Percentiles rank a stretch among this genome's conserved stretches.
phyloP scores from a whole-genome alignment of 2,329 filamentous ascomycete species.

The Colletotrichum cordylinicola region DNA sequence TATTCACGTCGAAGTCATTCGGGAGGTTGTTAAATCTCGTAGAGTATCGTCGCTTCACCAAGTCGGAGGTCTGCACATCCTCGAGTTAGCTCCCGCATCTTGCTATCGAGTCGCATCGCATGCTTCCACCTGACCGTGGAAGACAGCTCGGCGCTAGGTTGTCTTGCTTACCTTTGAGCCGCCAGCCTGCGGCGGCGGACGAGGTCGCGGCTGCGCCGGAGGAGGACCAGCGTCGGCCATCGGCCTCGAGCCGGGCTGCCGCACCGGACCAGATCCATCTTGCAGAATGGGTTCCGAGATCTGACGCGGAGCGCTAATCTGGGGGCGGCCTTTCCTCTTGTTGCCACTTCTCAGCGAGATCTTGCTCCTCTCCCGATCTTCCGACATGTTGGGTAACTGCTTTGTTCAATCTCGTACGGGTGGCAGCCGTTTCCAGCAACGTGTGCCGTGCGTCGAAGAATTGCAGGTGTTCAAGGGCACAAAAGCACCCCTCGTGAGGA shows the following conservation, averaged over 20 bases:
- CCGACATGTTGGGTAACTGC: slow-evolving; percentile 55
- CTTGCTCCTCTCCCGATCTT: slow-evolving; percentile 58
- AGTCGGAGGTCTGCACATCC: slow-evolving; percentile 67
- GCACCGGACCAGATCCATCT: slow-evolving; percentile 34
- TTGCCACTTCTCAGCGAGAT: slow-evolving; percentile 66
- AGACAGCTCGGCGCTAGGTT: background rate
- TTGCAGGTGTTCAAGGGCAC: background rate
- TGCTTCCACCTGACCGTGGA: background rate
- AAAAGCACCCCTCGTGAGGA: background rate
- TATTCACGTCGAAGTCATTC: slow-evolving; percentile 70
- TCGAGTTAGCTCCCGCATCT: background rate
- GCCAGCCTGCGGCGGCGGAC: slow-evolving; percentile 55
- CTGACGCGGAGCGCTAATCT: slow-evolving; percentile 67
- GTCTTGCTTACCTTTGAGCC: slow-evolving; percentile 55
- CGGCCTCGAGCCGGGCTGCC: slow-evolving; percentile 27
- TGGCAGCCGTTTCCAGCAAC: background rate
- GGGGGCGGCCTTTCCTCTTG: slow-evolving; percentile 66
- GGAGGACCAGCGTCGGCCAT: slow-evolving; percentile 17
- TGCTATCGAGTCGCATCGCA: background rate
- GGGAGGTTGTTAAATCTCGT: slow-evolving; percentile 85
- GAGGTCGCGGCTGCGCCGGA: slow-evolving; percentile 16
- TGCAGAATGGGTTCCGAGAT: slow-evolving; percentile 67
- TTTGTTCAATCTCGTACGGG: background rate
- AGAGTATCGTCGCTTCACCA: slow-evolving; percentile 94
- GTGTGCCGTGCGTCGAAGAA: background rate